Percentiles rank a stretch among this genome's conserved stretches.
phyloP scores from a whole-genome alignment of 306 rosid species.

The Citrullus amarus region DNA sequence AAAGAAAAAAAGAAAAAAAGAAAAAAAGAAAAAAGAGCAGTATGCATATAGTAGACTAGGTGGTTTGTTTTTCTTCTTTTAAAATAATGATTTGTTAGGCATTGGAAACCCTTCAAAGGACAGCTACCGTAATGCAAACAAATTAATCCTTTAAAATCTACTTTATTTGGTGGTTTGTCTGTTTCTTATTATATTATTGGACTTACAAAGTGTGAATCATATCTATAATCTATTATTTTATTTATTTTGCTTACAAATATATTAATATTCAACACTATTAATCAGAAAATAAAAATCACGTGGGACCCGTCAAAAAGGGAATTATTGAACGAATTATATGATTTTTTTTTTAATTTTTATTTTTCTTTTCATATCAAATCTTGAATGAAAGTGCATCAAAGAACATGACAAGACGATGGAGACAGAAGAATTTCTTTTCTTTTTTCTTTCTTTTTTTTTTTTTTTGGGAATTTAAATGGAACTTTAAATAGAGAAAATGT shows the following conservation, averaged over 20 bases:
- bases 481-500: background rate
- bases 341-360: background rate
- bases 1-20: too few species aligned
- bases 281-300: background rate
- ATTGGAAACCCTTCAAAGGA: background rate
- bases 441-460: too few species aligned
- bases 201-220: background rate
- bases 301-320: background rate
- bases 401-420: background rate
- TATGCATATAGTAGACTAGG: background rate
- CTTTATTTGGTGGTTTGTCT: background rate
- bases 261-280: background rate
- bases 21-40: too few species aligned
- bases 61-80: background rate
- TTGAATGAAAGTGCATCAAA: background rate
- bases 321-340: background rate
- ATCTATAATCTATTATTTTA: background rate
- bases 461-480: background rate
- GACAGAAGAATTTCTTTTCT: background rate
- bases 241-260: background rate
- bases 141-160: background rate
- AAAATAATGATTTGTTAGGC: background rate
- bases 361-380: background rate
- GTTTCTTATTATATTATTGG: background rate
- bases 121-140: background rate